Evolutionary conservation across 805 yeast genomes (phyloP).

Genomic region (Groenewaldozyma tartarivorans): DNA sequence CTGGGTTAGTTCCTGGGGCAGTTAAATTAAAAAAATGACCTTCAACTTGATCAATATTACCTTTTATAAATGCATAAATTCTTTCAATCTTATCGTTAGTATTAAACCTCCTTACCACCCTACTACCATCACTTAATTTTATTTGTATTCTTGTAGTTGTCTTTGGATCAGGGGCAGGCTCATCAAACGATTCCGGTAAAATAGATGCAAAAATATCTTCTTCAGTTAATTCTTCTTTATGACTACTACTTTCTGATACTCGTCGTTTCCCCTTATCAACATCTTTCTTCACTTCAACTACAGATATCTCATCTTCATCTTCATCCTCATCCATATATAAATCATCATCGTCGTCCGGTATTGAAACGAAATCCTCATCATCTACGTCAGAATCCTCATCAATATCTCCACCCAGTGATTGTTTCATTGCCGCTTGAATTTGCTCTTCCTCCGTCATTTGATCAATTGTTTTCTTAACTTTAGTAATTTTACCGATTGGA

Average conservation of each 20-base stretch:
- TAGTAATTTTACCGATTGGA: constrained; percentile 37
- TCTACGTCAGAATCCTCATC: constrained; percentile 25
- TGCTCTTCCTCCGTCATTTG: constrained; percentile 82
- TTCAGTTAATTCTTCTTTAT: constrained; percentile 24
- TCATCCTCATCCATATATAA: constrained; percentile 4
- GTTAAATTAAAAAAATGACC: constrained; percentile 46
- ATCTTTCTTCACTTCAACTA: not conserved
- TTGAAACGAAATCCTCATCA: constrained; percentile 16
- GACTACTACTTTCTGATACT: not conserved
- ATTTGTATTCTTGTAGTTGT: constrained; percentile 73
- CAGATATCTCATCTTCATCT: constrained; percentile 13
- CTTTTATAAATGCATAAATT: constrained; percentile 61
- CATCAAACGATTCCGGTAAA: constrained; percentile 42
- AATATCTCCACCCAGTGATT: constrained; percentile 39
- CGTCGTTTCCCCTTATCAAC: not conserved
- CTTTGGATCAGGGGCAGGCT: constrained; percentile 50
- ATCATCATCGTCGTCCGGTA: constrained; percentile 1
- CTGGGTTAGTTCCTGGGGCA: constrained; percentile 42
- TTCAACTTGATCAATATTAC: constrained; percentile 36
- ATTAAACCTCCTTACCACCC: constrained; percentile 63
- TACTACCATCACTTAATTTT: constrained; percentile 78
- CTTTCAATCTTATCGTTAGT: constrained; percentile 46
- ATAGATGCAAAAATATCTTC: constrained; percentile 43
- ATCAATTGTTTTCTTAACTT: constrained; percentile 50
- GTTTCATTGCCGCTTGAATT: constrained; percentile 60